Evolutionary conservation across 768 basidiomycete species (phyloP), one percentile per base, ranked within the genome.

Genomic region (Calvatia gigantea): DNA sequence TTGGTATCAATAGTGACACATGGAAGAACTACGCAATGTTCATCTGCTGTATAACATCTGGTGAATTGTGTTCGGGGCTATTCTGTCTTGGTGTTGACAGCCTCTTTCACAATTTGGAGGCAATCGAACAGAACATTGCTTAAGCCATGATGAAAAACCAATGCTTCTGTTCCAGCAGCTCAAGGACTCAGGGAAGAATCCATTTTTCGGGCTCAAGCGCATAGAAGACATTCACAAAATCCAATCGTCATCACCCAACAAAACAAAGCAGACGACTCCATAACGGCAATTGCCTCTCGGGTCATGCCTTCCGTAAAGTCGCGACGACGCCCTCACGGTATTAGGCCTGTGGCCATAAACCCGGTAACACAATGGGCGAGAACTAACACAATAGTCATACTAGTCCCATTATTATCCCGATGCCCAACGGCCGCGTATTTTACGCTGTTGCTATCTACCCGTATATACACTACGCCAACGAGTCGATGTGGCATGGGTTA

Each of bases 1-100:
- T 98, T 70, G 94, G 92, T 66, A 98, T 98, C 72, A 94, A 96
- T 70, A 92, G 91, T 62, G 97, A 98, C 60, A 95, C 91, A 69
- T 99, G 97, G 97, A 89, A 94, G 75, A 91, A 94, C 65, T 99
- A 98, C 74, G 97, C 97, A 27, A 91, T 99, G 88, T 99, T 99
- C 73, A 98, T 99, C 58, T 98, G 96, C 64, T 98, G 96, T 69
- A 96, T 95, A 9, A 86, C 87, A 51, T 78, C 94, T 51, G 93
- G 95, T 94, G 66, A 61, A 82, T 66, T 42, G 28, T 21, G 9
- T 38, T 21, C 27, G 19, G 15, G 14, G 31, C 41, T 65, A 53
- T 29, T 11, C 31, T 33, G 11, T 2, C 2, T 32, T n/a, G n/a
- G n/a, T 7, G 19, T 38, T 12, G 17, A 37, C 19, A 27, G 19